Evolutionary conservation across 73 alveolate species (phyloP), one percentile per base, ranked within the genome.

Genomic region (Paramecium biaurelia): DNA sequence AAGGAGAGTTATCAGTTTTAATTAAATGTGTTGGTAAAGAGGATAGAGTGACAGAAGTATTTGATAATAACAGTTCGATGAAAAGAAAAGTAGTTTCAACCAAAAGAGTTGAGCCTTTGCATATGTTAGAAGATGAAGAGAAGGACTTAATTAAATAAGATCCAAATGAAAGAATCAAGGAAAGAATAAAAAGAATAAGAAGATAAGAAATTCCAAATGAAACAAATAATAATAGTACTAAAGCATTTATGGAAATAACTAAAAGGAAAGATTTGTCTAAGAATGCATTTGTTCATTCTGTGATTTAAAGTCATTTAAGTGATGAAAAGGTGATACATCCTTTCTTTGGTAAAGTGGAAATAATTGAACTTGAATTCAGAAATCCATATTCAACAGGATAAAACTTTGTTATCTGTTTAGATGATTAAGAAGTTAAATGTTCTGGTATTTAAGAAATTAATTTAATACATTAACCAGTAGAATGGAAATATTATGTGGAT

Each of bases 301-400:
- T 79, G 3, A 79, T 79, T 2, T 43, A 79, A 45, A 63, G 56
- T 42, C 56, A 79, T 79, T 11, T 79, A 12, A 79, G 90, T 47
- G 74, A 79, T 26, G 90, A 79, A 47, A 42, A 79, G 23, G 72
- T 45, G 34, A 79, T 79, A 21, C 47, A 79, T 21, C 90, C 90
- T 1, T 47, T 47, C 24, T 79, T 79, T 79, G 90, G 90, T 14
- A 79, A 43, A 45, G 45, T 43, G 0, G 90, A 79, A 34, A 79
- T 79, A 20, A 24, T 79, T 20, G 63, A 32, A 43, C 45, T 43
- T 43, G 70, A 79, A 34, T 79, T 76, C 24, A 79, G 53, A 42
- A 79, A 79, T 79, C 90, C 90, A 1, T 79, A 24, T 79, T 43
- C 45, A 4, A 79, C 70, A 0, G 90, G 76, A 5, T 79, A 79